A percentile compares a stretch with the other conserved stretches of the same genome.
These are phyloP conservation scores for Alternaria sp. DNA, from an alignment of 2,329 filamentous ascomycete genomes.

Conservation along the genomic window DNA sequence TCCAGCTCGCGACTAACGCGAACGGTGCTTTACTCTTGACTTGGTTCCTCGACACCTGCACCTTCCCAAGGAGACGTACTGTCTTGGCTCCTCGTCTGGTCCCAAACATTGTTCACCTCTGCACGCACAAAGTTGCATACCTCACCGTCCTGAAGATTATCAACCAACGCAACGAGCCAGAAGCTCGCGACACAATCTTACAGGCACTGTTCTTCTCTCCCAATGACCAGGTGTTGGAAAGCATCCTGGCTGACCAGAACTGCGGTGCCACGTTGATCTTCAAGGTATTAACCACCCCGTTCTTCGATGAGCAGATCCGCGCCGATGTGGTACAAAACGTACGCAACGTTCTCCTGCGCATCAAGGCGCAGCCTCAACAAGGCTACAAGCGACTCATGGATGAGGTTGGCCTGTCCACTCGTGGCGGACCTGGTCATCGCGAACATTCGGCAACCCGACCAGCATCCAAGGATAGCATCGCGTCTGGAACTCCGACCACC, in stretches of 20 bases:
- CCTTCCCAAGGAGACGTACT: constrained; percentile 87
- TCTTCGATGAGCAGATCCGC: constrained; percentile 92
- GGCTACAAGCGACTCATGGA: constrained; percentile 99
- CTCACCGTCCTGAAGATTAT: constrained; percentile 97
- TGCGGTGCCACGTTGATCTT: constrained; percentile 97
- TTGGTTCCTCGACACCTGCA: constrained; percentile 98
- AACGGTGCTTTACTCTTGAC: constrained; percentile 94
- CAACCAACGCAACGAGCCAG: constrained; percentile 93
- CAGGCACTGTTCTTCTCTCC: constrained; percentile 91
- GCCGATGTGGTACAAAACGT: constrained; percentile 90
- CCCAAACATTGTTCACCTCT: constrained; percentile 90
- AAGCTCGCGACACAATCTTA: constrained; percentile 88
- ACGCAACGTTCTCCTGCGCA: constrained; percentile 82
- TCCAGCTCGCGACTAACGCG: constrained; percentile 93
- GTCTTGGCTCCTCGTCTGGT: constrained; percentile 92
- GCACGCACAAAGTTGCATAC: constrained; percentile 98
- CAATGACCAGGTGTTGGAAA: constrained; percentile 85
- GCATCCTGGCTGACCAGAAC: constrained; percentile 87
- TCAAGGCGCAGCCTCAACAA: constrained; percentile 93
- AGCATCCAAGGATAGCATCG: constrained; percentile 49
- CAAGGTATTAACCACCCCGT: constrained; percentile 96
- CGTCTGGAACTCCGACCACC: constrained; percentile 38
- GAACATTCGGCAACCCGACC: constrained; percentile 50
- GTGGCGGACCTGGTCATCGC: constrained; percentile 53
- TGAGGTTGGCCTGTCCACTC: constrained; percentile 84